Evolutionary conservation across 2,329 filamentous ascomycete species (phyloP).

Genomic region (Curvularia lunata): DNA sequence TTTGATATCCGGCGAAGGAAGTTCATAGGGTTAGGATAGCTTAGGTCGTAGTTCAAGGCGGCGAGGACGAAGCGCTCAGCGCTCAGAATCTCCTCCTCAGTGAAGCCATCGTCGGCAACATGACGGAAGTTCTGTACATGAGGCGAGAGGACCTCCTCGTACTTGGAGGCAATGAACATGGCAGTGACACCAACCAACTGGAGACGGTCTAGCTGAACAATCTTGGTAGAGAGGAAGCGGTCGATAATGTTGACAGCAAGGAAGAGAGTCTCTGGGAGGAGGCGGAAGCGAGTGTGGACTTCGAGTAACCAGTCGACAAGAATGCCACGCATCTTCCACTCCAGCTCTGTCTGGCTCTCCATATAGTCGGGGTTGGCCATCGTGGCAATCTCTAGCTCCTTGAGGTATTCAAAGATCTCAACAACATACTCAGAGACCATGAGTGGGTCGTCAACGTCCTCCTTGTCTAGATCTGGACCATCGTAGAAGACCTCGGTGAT

Average conservation of each 20-base stretch:
- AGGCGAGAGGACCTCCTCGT: conserved; percentile 96
- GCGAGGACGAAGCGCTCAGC: conserved; percentile 95
- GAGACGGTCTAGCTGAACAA: conserved; percentile 93
- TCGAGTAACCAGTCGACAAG: conserved; percentile 98
- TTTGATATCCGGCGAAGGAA: conserved; percentile 98
- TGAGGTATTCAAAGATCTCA: conserved; percentile 96
- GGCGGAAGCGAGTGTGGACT: conserved; percentile 94
- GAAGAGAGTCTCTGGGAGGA: conserved; percentile 95
- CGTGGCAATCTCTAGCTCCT: conserved; percentile 78
- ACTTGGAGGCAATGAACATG: conserved; percentile 99
- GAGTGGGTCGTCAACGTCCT: conserved; percentile 90
- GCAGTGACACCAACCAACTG: conserved; percentile 97
- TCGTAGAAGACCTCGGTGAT: conserved; percentile 38
- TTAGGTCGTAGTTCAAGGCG: conserved; percentile 93
- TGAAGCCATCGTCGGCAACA: conserved; percentile 95
- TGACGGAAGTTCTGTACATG: conserved; percentile 97
- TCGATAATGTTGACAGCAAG: conserved; percentile 98
- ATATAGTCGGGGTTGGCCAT: conserved; percentile 95
- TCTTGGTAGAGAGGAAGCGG: conserved; percentile 92
- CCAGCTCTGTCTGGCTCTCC: conserved; percentile 89
- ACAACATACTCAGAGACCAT: conserved; percentile 98
- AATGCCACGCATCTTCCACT: conserved; percentile 99
- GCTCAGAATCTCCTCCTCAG: conserved; percentile 90
- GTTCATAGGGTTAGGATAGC: conserved; percentile 99
- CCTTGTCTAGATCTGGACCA: conserved; percentile 72